Base-by-base conservation (phyloP, 257 asterid species). In the Solanum virginianum region DNA sequence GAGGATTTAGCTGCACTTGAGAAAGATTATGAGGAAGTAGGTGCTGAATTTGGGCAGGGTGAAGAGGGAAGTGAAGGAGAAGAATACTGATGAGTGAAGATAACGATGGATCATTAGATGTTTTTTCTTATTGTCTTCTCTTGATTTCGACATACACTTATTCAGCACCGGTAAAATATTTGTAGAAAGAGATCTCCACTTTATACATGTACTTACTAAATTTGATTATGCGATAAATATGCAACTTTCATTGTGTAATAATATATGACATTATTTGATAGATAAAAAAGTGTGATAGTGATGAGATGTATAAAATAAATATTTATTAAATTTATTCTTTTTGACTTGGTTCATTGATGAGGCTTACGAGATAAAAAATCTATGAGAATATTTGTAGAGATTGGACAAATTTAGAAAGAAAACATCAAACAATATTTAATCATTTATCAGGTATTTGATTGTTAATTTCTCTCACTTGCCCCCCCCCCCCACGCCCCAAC, bases 1-100 rank as follows among this genome's bases (percentile, higher is more conserved):
- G 85, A 82, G 62, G 85, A 82, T 60, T 54, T 82, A 32, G 85
- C 85, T 60, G 79, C 85, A 7, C 85, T 82, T 82, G 85, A 82
- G 63, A 82, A 82, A 82, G 85, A 82, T 63, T 82, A 82, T 45
- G 85, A 82, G 47, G 85, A 82, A 57, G 85, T 82, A 2, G 85
- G 85, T 47, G 85, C 85, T 45, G 85, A 63, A 49, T 68, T 15
- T 60, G 75, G 60, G 18, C 77, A 63, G 43, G 85, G 85, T 63
- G 85, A 82, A 82, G 85, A 82, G 47, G 79, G 49, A 24, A 68
- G 75, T 47, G 85, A 82, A 63, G 85, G 85, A 60, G 85, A 82
- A 60, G 85, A 82, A 16, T 82, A 63, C 43, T 82, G n/a, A 45
- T 53, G 26, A 51, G 49, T 77, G 65, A 49, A 49, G 45, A 14